These are phyloP conservation scores for Blastomyces emzantsi DNA, from an alignment of 2,329 filamentous ascomycete genomes.

Conservation along the genomic window DNA sequence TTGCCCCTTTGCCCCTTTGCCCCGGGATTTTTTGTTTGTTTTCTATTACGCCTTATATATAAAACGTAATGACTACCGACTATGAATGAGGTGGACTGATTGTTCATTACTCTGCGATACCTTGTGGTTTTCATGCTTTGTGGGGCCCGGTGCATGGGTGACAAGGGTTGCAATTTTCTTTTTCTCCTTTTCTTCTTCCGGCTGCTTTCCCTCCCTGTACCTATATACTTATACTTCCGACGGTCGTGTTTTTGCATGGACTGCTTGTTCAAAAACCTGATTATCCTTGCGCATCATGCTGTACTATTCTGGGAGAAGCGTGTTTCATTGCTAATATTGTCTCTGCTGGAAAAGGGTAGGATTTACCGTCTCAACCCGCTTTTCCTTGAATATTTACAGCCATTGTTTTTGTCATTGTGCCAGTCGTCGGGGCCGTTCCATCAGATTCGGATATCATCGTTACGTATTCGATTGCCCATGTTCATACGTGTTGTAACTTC, in stretches of 20 bases:
- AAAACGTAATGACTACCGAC: neutral
- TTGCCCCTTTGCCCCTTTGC: neutral
- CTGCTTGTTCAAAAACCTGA: neutral
- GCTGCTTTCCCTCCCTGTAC: conserved; percentile 12
- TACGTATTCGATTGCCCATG: neutral
- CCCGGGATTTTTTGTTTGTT: neutral
- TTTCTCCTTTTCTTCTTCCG: conserved; percentile 14
- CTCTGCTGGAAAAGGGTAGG: neutral
- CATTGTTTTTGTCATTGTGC: neutral
- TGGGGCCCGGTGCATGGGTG: neutral
- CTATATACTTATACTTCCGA: conserved; percentile 10
- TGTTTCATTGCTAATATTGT: neutral
- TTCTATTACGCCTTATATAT: neutral
- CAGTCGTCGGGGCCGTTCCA: neutral
- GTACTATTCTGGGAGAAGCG: neutral
- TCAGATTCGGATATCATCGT: neutral
- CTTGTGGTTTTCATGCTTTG: neutral
- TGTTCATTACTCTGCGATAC: neutral
- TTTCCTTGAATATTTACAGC: neutral
- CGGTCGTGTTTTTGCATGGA: neutral
- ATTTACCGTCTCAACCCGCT: neutral
- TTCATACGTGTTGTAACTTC: neutral
- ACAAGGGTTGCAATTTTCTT: conserved; percentile 9
- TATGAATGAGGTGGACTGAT: neutral
- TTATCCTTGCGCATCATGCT: neutral